These are phyloP conservation scores for Mycena polygramma DNA, from an alignment of 768 basidiomycete species.

Conservation along the genomic window DNA sequence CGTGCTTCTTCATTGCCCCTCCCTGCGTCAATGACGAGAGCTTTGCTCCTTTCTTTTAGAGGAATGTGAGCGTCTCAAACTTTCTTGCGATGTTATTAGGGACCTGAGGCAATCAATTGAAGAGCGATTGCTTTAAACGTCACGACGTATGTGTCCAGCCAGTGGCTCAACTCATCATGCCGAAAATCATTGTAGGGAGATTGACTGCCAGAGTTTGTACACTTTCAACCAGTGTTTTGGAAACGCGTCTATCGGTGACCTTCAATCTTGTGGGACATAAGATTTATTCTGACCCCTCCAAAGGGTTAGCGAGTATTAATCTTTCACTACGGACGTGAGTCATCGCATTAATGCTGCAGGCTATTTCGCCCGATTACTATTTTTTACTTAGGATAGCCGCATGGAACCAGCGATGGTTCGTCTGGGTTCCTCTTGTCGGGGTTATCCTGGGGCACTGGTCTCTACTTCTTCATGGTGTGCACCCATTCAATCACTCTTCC, in stretches of 20 bases:
- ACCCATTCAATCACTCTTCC: not conserved
- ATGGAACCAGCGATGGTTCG: slow-evolving; percentile 70
- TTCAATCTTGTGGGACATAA: not conserved
- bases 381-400: slow-evolving; percentile 69
- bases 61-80: slow-evolving; percentile 68
- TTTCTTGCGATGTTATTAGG: no score
- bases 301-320: slow-evolving; percentile 73
- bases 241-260: slow-evolving; percentile 71
- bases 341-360: not conserved
- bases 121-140: slow-evolving; percentile 74
- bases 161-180: slow-evolving; percentile 10
- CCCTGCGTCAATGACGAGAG: not conserved
- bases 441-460: slow-evolving; percentile 82
- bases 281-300: not conserved
- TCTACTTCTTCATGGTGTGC: slow-evolving; percentile 72
- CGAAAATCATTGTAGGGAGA: slow-evolving; percentile 48
- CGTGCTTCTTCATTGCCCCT: not conserved
- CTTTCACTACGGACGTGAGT: slow-evolving; percentile 76
- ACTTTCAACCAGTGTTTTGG: slow-evolving; percentile 77
- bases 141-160: slow-evolving; percentile 53
- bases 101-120: slow-evolving; percentile 21
- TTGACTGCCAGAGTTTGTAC: slow-evolving; percentile 77
- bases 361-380: slow-evolving; percentile 9
- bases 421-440: slow-evolving; percentile 63
- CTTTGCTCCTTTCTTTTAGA: not conserved